Base-by-base conservation (phyloP, 805 yeast species). In the Candida manassasensis region DNA sequence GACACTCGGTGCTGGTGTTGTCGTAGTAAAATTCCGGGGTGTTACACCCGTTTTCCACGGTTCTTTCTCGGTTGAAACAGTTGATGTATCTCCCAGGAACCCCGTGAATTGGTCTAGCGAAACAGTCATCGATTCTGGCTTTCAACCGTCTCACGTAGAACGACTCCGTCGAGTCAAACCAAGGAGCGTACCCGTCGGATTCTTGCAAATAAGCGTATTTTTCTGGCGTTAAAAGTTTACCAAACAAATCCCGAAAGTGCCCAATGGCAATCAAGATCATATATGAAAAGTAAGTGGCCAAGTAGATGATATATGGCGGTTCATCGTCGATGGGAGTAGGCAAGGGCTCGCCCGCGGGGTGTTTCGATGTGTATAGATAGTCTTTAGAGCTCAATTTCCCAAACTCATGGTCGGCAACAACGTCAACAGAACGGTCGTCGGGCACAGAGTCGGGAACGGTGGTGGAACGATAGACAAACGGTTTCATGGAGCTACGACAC, bases 31-130 rank as follows among this genome's bases (percentile, higher is more conserved):
- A 86, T 12, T 34, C 42, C 6, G 26, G 21, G 7, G 4, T 15
- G 17, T 30, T 30, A 30, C 33, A 30, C 26, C 70, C 69, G 53
- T 79, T 78, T 50, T 75, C 74, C 46, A 82, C 81, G 30, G 71
- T 69, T n/a, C 88, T 72, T 21, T 68, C 62, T 49, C 98, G 77
- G 49, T 87, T 89, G 50, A 82, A 80, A 49, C 95, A 81, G 39
- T 79, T 75, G 49, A 90, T 79, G 52, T 70, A 81, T 57, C 99
- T 78, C 18, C 99, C 99, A 1, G 99, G 97, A 14, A 90, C 97
- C 34, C 97, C 97, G 40, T 84, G 83, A n/a, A 94, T 86, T 28
- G 96, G 96, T 56, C 96, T 79, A 2, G 94, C 86, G 59, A 93
- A 93, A 60, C 96, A 87, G 62, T 90, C 97, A 56, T 85, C 95